These are phyloP conservation scores for Eucommia ulmoides DNA, from an alignment of 257 asterid species.

Conservation along the genomic window DNA sequence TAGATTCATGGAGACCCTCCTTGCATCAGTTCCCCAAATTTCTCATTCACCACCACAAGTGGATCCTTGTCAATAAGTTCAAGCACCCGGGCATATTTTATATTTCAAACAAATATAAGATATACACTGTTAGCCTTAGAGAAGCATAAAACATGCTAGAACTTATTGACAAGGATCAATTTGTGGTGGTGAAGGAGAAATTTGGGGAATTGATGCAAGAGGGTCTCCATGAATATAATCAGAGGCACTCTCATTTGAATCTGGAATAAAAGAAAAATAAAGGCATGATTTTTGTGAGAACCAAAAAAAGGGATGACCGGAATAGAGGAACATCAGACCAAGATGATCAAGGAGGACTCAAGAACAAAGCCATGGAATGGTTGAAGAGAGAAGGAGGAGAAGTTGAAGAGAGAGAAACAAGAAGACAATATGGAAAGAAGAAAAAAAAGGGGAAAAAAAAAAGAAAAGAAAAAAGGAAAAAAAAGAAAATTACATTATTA, in stretches of 20 bases:
- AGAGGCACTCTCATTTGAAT: slow-evolving; percentile 51
- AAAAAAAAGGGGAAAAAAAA: too few species aligned
- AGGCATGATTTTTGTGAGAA: slow-evolving; percentile 25
- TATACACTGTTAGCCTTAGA: slow-evolving; percentile 64
- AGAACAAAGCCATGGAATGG: too few species aligned
- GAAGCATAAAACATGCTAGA: slow-evolving; percentile 65
- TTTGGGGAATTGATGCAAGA: slow-evolving; percentile 86
- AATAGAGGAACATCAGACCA: slow-evolving; percentile 13
- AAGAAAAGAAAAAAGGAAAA: too few species aligned
- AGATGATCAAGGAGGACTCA: slow-evolving; percentile 35
- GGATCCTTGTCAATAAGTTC: too few species aligned
- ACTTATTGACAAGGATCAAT: slow-evolving; percentile 68
- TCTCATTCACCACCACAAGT: too few species aligned
- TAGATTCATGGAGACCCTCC: too few species aligned
- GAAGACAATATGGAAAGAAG: too few species aligned
- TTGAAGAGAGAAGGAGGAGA: too few species aligned
- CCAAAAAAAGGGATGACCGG: slow-evolving; percentile 17
- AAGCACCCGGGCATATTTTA: slow-evolving; percentile 84
- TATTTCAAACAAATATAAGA: slow-evolving; percentile 59
- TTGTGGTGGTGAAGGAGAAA: slow-evolving; percentile 66
- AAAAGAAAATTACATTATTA: too few species aligned
- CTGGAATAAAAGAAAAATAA: slow-evolving; percentile 58
- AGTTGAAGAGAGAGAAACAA: too few species aligned
- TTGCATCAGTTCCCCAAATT: too few species aligned
- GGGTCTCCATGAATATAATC: slow-evolving; percentile 75